A percentile compares a stretch with the other conserved stretches of the same genome.
phyloP scores from a whole-genome alignment of 495 filamentous ascomycete species.

The Neurospora sp. region DNA sequence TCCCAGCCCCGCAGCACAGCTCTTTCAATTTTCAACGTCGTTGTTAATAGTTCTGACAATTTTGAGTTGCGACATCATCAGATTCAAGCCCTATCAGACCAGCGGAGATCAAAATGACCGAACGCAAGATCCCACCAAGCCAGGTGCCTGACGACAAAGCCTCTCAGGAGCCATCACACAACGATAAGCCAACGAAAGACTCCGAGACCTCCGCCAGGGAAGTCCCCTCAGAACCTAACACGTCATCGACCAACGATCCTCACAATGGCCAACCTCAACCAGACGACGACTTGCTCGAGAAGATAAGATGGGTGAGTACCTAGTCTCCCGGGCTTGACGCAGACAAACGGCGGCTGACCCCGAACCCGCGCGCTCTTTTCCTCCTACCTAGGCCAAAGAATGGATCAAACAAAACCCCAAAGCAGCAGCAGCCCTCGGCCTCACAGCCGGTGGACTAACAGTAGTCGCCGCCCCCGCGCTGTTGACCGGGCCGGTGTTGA shows the following conservation, averaged over 20 bases:
- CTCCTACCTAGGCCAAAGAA: background rate
- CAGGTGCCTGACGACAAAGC: background rate
- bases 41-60: background rate
- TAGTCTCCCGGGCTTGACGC: too few species aligned
- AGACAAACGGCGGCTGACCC: background rate
- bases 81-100: background rate
- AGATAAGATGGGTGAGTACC: background rate
- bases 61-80: background rate
- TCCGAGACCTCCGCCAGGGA: background rate
- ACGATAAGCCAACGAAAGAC: background rate
- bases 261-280: background rate
- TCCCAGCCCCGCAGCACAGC: background rate
- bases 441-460: conserved; percentile 1
- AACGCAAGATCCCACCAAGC: background rate
- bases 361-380: too few species aligned
- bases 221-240: background rate
- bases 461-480: conserved; percentile 1
- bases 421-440: background rate
- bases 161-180: background rate
- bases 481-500: background rate
- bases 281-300: background rate
- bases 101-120: background rate
- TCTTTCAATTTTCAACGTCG: background rate
- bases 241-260: background rate
- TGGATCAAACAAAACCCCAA: background rate